These are phyloP conservation scores for Mucor piriformis DNA, from an alignment of 371 early-diverging fungal species.

Conservation along the genomic window DNA sequence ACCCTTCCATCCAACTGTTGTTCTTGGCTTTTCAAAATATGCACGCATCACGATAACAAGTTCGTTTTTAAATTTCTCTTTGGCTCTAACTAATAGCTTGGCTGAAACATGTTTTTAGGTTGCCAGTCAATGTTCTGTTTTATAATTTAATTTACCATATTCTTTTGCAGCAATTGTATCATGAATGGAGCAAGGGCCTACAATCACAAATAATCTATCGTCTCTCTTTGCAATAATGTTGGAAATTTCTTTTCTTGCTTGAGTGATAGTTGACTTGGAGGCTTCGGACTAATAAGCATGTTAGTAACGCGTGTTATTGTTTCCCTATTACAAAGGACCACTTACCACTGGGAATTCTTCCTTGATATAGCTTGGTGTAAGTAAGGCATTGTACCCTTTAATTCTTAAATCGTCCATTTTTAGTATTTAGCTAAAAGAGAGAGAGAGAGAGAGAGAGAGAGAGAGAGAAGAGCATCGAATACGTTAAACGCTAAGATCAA, in stretches of 20 bases:
- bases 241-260: constrained; percentile 63
- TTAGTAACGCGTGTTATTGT: background rate
- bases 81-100: constrained; percentile 60
- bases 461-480: too few relatives aligned
- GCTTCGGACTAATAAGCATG: constrained; percentile 26
- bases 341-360: constrained; percentile 63
- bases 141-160: constrained; percentile 51
- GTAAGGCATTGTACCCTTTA: constrained; percentile 43
- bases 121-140: background rate
- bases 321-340: background rate
- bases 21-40: constrained; percentile 95
- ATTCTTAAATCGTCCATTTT: constrained; percentile 39
- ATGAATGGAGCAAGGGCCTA: constrained; percentile 97
- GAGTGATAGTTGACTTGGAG: constrained; percentile 34
- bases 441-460: constrained; percentile 16
- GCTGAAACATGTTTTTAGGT: constrained; percentile 33
- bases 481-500: background rate
- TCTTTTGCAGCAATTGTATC: constrained; percentile 85
- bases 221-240: constrained; percentile 77
- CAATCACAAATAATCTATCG: constrained; percentile 84
- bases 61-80: constrained; percentile 60
- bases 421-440: constrained; percentile 1
- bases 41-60: constrained; percentile 88
- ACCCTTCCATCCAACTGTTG: constrained; percentile 95
- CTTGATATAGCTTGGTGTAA: constrained; percentile 40